These are phyloP conservation scores for Phytophthora niederhauseri DNA, from an alignment of 352 stramenopile genomes.

Conservation along the genomic window DNA sequence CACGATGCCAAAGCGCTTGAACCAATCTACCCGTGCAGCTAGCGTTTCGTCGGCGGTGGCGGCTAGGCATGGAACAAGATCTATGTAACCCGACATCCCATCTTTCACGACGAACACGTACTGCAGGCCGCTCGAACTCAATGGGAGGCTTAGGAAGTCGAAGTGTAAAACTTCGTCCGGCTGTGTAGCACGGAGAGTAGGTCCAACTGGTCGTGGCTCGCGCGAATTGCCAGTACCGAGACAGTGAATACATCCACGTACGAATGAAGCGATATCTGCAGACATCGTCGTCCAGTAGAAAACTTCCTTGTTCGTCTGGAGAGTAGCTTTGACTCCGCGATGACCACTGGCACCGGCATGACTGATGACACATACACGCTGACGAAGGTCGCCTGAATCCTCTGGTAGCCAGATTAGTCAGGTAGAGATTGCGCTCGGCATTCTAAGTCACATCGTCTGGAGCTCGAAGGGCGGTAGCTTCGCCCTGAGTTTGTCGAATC, in stretches of 20 bases:
- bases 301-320: constrained; percentile 1
- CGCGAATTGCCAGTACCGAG: background rate
- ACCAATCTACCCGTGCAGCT: background rate
- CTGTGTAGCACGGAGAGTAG: background rate
- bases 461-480: background rate
- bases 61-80: background rate
- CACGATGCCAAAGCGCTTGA: background rate
- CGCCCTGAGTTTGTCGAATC: background rate
- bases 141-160: background rate
- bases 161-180: background rate
- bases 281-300: background rate
- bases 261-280: background rate
- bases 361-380: background rate
- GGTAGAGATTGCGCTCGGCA: background rate
- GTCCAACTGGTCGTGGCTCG: background rate
- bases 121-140: background rate
- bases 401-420: background rate
- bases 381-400: background rate
- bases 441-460: background rate
- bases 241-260: background rate
- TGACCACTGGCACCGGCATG: background rate
- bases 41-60: background rate
- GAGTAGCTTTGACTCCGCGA: background rate
- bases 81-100: background rate
- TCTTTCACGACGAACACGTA: constrained; percentile 1